phyloP scores from a whole-genome alignment of 768 basidiomycete species.

The Trametes cubensis region DNA sequence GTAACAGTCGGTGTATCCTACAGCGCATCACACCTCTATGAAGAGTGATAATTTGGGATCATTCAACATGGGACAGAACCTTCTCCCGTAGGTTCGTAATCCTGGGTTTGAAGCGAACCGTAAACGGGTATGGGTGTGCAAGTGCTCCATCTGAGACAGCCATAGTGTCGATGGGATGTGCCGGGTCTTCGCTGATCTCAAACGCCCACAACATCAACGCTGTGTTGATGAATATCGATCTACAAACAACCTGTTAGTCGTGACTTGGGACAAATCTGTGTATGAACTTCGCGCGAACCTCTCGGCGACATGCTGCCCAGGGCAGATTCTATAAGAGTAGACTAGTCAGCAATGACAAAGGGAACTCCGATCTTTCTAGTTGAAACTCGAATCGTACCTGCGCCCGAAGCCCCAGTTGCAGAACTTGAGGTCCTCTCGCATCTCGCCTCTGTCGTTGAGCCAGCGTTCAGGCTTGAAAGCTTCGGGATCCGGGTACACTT shows the following conservation, averaged over 20 bases:
- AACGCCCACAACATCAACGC: slow-evolving; percentile 70
- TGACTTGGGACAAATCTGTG: neutral
- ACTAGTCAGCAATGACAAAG: neutral
- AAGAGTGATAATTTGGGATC: too few species aligned
- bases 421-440: slow-evolving; percentile 34
- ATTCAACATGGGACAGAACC: neutral
- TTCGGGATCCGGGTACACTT: slow-evolving; percentile 38
- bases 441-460: slow-evolving; percentile 33
- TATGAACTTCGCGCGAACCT: slow-evolving; percentile 17
- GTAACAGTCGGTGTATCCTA: too few species aligned
- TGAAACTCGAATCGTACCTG: slow-evolving; percentile 25
- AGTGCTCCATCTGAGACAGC: slow-evolving; percentile 68
- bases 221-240: slow-evolving; percentile 68
- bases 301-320: slow-evolving; percentile 61
- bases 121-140: slow-evolving; percentile 65
- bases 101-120: slow-evolving; percentile 57
- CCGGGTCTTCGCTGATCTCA: slow-evolving; percentile 52
- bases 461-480: slow-evolving; percentile 38
- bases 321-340: slow-evolving; percentile 54
- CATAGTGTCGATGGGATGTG: slow-evolving; percentile 57
- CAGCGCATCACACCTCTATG: too few species aligned
- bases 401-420: slow-evolving; percentile 42
- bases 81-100: slow-evolving; percentile 26
- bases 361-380: neutral
- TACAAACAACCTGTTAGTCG: neutral